Evolutionary conservation across 2,329 filamentous ascomycete species (phyloP).

Genomic region (Pseudogymnoascus sp.): DNA sequence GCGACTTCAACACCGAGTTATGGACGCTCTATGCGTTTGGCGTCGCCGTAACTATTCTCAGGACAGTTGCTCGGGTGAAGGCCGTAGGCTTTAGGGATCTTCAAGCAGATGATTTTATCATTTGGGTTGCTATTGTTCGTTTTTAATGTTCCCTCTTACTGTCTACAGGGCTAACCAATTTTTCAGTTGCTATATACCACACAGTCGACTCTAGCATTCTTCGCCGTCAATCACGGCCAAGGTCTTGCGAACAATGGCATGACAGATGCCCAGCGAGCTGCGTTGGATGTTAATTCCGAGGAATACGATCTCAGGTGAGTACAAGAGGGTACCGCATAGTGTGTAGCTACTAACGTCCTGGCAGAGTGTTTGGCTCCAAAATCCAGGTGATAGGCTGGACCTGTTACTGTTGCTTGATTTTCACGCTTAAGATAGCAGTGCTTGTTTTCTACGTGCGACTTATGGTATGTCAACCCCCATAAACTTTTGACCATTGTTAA

Average conservation of each 20-base stretch:
- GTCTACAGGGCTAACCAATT: conserved; percentile 7
- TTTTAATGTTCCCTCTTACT: not conserved
- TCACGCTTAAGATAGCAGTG: conserved; percentile 46
- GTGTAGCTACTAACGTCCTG: conserved; percentile 9
- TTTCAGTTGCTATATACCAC: conserved; percentile 40
- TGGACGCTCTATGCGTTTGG: conserved; percentile 44
- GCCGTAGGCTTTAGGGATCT: conserved; percentile 42
- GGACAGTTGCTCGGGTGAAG: conserved; percentile 40
- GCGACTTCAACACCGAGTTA: conserved; percentile 34
- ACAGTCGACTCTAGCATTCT: conserved; percentile 41
- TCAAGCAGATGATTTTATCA: conserved; percentile 50
- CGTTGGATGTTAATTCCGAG: conserved; percentile 34
- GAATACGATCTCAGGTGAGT: conserved; percentile 32
- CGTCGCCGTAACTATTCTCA: conserved; percentile 39
- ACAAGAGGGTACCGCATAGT: too few relatives aligned
- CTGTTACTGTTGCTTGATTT: conserved; percentile 42
- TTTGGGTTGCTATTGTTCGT: conserved; percentile 44
- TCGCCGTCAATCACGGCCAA: conserved; percentile 37
- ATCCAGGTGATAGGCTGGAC: conserved; percentile 46
- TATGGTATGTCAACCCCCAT: conserved; percentile 27
- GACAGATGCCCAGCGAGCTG: conserved; percentile 39
- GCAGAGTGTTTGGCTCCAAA: conserved; percentile 43
- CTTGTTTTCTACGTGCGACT: conserved; percentile 47
- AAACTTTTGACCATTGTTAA: not conserved
- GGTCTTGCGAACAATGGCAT: conserved; percentile 51